Evolutionary conservation across 2,329 filamentous ascomycete genomes (phyloP), one percentile per base, ranked within the genome.

Genomic region (Epicoccum nigrum): DNA sequence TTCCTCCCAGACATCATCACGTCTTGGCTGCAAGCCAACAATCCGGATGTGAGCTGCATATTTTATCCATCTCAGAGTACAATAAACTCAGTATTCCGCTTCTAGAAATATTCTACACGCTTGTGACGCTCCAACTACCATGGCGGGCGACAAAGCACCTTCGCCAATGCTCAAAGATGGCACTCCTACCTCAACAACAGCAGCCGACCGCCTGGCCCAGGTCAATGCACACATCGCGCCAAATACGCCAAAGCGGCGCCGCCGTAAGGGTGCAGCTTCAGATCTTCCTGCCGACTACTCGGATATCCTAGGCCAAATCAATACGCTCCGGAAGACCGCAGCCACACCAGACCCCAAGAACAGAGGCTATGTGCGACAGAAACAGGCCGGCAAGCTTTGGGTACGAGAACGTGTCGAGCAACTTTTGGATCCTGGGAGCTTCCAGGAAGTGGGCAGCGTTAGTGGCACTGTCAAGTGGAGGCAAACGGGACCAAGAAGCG

Each of bases 311-410:
- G 72, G 69, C n/a, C 82, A 86, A 58, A 74, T 87, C n/a, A 57
- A 71, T 4, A 74, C 75, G 0, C 75, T 87, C 1, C 76, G 75
- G 13, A 73, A 68, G 6, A 79, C 84, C 30, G 83, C 84, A 9
- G 71, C 76, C 17, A 85, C 79, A 1, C 83, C 85, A 2, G 76
- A 84, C 43, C 66, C 75, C 0, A 77, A 71, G 7, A 80, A 80
- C 47, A 74, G 80, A 54, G 84, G 84, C 19, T 87, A 86, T 56
- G 69, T 82, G n/a, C 79, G 82, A 4, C 85, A 87, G 64, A 86
- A 85, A 57, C 76, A 83, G 68, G 79, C 83, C 3, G 85, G 85
- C 1, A 87, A 87, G 66, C 76, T 87, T 15, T 86, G 84, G 83
- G 84, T 86, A 0, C 79, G 84, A 17, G 84, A 87, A 60, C 76